Evolutionary conservation across 2,329 filamentous ascomycete genomes (phyloP), one percentile per base, ranked within the genome.

Genomic region (Ascochyta lentis): DNA sequence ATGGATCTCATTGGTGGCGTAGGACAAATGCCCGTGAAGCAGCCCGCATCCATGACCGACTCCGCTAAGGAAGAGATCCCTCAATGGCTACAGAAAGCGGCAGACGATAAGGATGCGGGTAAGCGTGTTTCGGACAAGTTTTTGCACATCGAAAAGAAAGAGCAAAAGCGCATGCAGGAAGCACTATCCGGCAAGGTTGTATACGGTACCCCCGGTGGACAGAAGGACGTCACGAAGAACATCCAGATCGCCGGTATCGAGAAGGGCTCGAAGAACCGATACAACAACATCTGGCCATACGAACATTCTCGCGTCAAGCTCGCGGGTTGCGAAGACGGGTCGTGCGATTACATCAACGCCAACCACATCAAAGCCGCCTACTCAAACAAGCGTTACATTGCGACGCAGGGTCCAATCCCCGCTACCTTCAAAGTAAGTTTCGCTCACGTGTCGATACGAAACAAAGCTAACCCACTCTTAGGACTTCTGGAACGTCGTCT

Each of bases 401-500:
- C 94, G 44, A 94, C 92, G 12, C 95, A 99, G 75, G 95, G 92
- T 0, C 95, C 95, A 9, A 84, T 98, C 34, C 95, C 95, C 19
- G 88, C 91, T 45, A 99, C 95, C 0, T 97, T 96, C 69, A 88
- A 91, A 74, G 91, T 94, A 79, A 81, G 88, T 78, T 16, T 10
- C 9, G 34, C 12, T 51, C 22, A 16, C 34, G 3, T 19, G n/a
- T 7, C 8, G 16, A 16, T 24, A 19, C 16, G n/a, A 37, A 29
- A 22, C 23, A 12, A 13, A 15, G 45, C 64, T 72, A 60, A 70
- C 54, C 19, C 46, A 54, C 54, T 58, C 22, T 48, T 64, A 95
- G 91, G 95, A 99, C 75, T 99, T 99, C 72, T 99, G 95, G 95
- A 94, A 92, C 57, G 89, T 97, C 10, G 84, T 98, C 27, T 99